Evolutionary conservation across 345 rosid species (phyloP).

Genomic region (Cardamine chenopodiifolia): DNA sequence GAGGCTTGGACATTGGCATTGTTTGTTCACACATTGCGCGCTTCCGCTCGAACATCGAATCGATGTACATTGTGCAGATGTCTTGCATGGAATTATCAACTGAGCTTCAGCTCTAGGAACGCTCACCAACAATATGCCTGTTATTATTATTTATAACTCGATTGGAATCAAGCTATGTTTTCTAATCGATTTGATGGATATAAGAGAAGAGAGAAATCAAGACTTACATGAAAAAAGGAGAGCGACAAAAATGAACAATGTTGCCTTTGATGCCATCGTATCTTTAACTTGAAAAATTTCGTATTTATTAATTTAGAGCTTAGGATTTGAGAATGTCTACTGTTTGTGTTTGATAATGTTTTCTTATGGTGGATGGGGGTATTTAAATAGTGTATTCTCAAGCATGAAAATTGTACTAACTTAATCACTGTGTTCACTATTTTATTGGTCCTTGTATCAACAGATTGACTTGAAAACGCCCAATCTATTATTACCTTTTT

Average conservation of each 20-base stretch:
- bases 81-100: conserved; percentile 28
- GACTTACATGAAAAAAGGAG: conserved; percentile 27
- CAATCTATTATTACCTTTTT: background rate
- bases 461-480: background rate
- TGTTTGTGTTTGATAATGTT: conserved; percentile 8
- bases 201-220: background rate
- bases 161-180: background rate
- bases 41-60: conserved; percentile 24
- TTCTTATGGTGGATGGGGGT: background rate
- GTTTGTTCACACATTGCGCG: conserved; percentile 28
- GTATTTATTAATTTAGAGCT: conserved; percentile 2
- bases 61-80: conserved; percentile 20
- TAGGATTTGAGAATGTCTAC: background rate
- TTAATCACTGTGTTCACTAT: background rate
- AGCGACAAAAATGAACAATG: conserved; percentile 10
- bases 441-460: background rate
- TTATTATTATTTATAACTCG: background rate
- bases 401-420: background rate
- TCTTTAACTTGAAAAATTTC: background rate
- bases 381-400: conserved; percentile 5
- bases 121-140: conserved; percentile 18
- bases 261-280: conserved; percentile 25
- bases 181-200: background rate
- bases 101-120: conserved; percentile 33
- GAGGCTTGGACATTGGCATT: conserved; percentile 34